Base-by-base conservation (phyloP, 139 green algal species). In the Picochlorum sp. region DNA sequence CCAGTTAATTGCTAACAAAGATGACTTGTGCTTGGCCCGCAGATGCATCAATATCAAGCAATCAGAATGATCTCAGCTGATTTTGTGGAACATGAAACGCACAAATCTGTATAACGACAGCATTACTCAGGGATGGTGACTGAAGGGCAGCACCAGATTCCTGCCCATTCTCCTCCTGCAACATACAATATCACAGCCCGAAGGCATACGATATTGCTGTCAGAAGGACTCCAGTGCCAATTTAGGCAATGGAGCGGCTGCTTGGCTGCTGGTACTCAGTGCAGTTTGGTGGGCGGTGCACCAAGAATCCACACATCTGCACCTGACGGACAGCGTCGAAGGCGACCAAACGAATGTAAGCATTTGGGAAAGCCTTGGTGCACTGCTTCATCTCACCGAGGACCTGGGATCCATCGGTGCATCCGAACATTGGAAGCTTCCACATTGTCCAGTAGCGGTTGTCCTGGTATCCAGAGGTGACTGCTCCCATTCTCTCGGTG, bases 351-450 rank as follows among this genome's bases (percentile, higher is more conserved):
- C 94, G 87, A 72, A 98, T 84, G 85, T 92, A 98, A 58, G 81
- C 77, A 46, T 91, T 61, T 77, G 93, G 93, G 94, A 95, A 98
- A 58, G 84, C 80, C 61, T 80, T 82, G 71, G 74, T 83, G 90
- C 77, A 87, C 64, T 79, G 66, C 32, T 72, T 45, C 52, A 98
- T 81, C 90, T 99, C 94, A 1, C 52, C 62, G 69, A 98, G 84
- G 61, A 99, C 94, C 76, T 95, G 77, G 65, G 69, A 64, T 66
- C 87, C 59, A 85, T 97, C 82, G 61, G 71, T 91, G 94, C 94
- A 99, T 81, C 93, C 93, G 88, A 97, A 99, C 91, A 99, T 97
- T 82, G 93, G 93, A 77, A 99, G 90, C 92, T 99, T 99, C 86
- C 87, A 99, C 92, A 99, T 96, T 16, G 90, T 95, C 93, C 93